Percentiles rank a stretch among this genome's conserved stretches.
Conservation (phyloP, 208 protist genomes). For the Trypanosoma vivax region DNA sequence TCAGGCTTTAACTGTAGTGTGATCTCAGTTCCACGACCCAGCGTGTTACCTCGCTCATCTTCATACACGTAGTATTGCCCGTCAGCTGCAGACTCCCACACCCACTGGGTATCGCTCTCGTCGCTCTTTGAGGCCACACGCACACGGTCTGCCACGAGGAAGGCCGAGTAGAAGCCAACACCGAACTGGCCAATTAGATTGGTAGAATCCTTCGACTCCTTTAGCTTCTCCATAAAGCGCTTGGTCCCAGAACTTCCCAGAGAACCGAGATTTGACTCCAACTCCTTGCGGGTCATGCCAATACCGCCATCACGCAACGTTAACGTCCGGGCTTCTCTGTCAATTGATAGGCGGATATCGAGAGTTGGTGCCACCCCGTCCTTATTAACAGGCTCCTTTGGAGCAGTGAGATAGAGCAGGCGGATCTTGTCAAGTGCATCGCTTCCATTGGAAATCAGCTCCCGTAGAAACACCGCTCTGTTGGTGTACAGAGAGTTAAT, state of each 20-base stretch:
- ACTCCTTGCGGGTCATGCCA: slow-evolving; percentile 99
- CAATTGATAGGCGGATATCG: slow-evolving; percentile 88
- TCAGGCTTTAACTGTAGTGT: slow-evolving; percentile 96
- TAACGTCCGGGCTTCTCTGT: slow-evolving; percentile 90
- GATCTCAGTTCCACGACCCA: slow-evolving; percentile 97
- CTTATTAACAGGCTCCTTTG: slow-evolving; percentile 73
- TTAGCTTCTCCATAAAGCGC: slow-evolving; percentile 88
- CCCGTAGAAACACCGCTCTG: slow-evolving; percentile 99
- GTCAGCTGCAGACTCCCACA: slow-evolving; percentile 98
- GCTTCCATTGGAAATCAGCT: slow-evolving; percentile 99
- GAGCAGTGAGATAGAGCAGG: slow-evolving; percentile 94
- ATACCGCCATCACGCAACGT: slow-evolving; percentile 97
- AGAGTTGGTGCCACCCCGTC: slow-evolving; percentile 71
- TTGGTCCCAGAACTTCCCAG: slow-evolving; percentile 99
- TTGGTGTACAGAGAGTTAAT: slow-evolving; percentile 99
- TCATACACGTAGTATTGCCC: slow-evolving; percentile 93
- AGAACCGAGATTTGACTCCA: slow-evolving; percentile 98
- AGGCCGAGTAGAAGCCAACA: slow-evolving; percentile 99
- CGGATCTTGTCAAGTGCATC: slow-evolving; percentile 99
- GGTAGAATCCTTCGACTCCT: slow-evolving; percentile 76
- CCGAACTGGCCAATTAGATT: slow-evolving; percentile 99
- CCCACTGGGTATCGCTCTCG: slow-evolving; percentile 90
- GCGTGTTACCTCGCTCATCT: slow-evolving; percentile 91
- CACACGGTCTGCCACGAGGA: slow-evolving; percentile 98
- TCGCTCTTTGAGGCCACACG: slow-evolving; percentile 94